phyloP scores from a whole-genome alignment of 371 early-diverging fungal species.

The Homolaphlyctis polyrhiza region DNA sequence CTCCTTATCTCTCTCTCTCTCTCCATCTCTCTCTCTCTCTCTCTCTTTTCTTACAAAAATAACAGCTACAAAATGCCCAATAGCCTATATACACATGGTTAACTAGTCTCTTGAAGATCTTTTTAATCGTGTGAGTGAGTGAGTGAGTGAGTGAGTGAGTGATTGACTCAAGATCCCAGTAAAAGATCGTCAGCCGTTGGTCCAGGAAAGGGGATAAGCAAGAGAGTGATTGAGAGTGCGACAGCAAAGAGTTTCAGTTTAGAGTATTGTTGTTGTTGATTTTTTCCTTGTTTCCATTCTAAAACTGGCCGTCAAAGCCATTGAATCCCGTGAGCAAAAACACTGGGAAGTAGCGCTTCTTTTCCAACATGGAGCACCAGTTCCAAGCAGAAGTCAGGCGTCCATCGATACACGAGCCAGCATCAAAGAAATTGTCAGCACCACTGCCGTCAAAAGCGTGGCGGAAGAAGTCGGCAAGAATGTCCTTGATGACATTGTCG shows the following conservation, averaged over 20 bases:
- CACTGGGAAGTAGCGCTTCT: slow-evolving; percentile 87
- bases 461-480: slow-evolving; percentile 89
- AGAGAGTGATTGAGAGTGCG: too few relatives aligned
- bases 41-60: neutral
- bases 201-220: too few relatives aligned
- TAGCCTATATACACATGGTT: too few relatives aligned
- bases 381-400: slow-evolving; percentile 79
- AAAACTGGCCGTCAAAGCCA: slow-evolving; percentile 47
- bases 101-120: too few relatives aligned
- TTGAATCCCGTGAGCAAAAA: slow-evolving; percentile 78
- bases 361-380: slow-evolving; percentile 93
- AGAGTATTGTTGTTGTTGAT: too few relatives aligned
- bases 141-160: too few relatives aligned
- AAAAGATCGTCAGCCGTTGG: too few relatives aligned
- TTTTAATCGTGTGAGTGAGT: too few relatives aligned
- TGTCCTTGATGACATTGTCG: slow-evolving; percentile 57
- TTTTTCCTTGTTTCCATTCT: too few relatives aligned
- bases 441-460: slow-evolving; percentile 96
- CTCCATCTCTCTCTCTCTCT: neutral
- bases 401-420: slow-evolving; percentile 96
- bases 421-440: slow-evolving; percentile 90
- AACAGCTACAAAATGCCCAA: too few relatives aligned
- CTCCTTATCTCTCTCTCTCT: neutral
- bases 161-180: too few relatives aligned
- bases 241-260: too few relatives aligned